These are phyloP conservation scores for Tolypocladium cylindrosporum DNA, from an alignment of 2,329 filamentous ascomycete species.

Conservation along the genomic window DNA sequence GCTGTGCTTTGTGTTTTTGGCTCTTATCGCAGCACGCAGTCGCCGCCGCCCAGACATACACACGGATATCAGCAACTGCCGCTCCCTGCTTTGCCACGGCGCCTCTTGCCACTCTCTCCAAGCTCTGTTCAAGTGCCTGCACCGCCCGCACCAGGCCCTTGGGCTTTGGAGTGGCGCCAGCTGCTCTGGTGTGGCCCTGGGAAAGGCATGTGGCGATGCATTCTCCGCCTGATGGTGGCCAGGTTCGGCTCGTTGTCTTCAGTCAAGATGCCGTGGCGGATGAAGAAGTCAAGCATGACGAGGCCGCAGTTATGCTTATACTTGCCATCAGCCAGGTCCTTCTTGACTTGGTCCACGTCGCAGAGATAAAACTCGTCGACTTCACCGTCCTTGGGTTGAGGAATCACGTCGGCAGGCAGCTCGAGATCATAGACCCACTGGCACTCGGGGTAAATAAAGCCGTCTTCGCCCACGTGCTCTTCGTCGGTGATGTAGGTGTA, in stretches of 20 bases:
- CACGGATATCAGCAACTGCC: neutral
- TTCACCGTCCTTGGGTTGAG: slow-evolving; percentile 76
- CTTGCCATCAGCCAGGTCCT: slow-evolving; percentile 57
- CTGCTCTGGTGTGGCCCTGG: slow-evolving; percentile 50
- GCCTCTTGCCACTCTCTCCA: neutral
- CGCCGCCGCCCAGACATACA: neutral
- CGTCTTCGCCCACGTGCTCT: slow-evolving; percentile 68
- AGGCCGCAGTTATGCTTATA: slow-evolving; percentile 93
- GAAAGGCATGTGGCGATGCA: slow-evolving; percentile 75
- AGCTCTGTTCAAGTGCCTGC: neutral
- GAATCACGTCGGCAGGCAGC: slow-evolving; percentile 56
- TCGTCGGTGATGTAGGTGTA: slow-evolving; percentile 76
- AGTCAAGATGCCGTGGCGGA: slow-evolving; percentile 74
- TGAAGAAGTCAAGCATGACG: slow-evolving; percentile 80
- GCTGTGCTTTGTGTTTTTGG: neutral
- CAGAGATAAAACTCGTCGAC: slow-evolving; percentile 76
- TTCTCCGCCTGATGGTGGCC: slow-evolving; percentile 60
- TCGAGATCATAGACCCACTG: slow-evolving; percentile 89
- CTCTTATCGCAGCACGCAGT: neutral
- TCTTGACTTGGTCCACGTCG: slow-evolving; percentile 65
- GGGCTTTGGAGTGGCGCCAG: slow-evolving; percentile 10
- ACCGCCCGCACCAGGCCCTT: neutral
- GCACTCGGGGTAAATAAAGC: slow-evolving; percentile 78
- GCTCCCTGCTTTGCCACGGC: neutral
- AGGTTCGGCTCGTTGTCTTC: slow-evolving; percentile 69